Base-by-base conservation (phyloP, 2,329 filamentous ascomycete genomes). In the Talaromyces sp. region DNA sequence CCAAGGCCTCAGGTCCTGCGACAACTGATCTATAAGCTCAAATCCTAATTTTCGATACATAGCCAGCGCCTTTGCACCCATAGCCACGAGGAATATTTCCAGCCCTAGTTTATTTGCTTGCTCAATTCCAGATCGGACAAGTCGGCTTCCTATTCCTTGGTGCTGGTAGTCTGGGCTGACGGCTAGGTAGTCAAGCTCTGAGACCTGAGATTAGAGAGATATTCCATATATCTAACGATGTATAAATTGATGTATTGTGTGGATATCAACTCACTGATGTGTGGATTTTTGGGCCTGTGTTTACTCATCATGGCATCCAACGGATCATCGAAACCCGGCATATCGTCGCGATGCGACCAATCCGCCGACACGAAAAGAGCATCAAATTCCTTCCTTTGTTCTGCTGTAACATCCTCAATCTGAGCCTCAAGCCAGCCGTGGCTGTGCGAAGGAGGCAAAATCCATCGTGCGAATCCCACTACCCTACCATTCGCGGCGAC, bases 1-100 rank as follows among this genome's bases (percentile, higher is more conserved):
- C 52, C 52, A 56, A 22, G 52, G 52, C 33, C 52, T 56, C 52
- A 56, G n/a, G n/a, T 37, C 52, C 35, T 56, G 52, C 7, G 52
- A 56, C 37, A 35, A 14, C 33, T 37, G 27, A 35, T 56, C 52
- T 35, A 37, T 39, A 19, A 56, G 52, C 24, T 56, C 31, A 19
- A 56, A 56, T 37, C 52, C 52, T 19, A 37, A 13, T 47, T 47
- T 47, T 11, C 1, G 43, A 47, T 47, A 47, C 43, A 47, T 22
- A 47, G 43, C 10, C 43, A 47, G 24, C 4, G 43, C 43, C 3
- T 47, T 47, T 47, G 43, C 10, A 19, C 43, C 43, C 43, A 47
- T 47, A 47, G 43, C 43, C 43, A 47, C 43, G 11, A 47, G 43
- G 9, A 47, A 47, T 13, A 47, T 47, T 24, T 47, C 43, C 43